Evolutionary conservation across 2,329 filamentous ascomycete species (phyloP).

Genomic region (Aspergillus hortae): DNA sequence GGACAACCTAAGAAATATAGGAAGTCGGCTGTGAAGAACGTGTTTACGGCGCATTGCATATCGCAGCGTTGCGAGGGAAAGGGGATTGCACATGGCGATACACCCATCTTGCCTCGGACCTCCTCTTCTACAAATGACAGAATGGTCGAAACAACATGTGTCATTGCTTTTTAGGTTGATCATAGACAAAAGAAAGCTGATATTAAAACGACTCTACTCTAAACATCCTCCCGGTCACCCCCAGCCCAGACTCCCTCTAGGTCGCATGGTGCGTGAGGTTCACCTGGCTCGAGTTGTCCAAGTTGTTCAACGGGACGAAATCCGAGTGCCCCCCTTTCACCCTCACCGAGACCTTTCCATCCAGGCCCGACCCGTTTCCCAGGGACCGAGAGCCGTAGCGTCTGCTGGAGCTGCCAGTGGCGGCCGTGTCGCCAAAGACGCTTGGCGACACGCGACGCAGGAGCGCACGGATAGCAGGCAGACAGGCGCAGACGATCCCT

Average conservation of each 20-base stretch:
- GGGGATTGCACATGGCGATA: neutral
- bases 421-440: constrained; percentile 31
- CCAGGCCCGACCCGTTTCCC: neutral
- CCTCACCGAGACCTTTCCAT: neutral
- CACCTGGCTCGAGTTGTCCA: neutral
- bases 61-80: neutral
- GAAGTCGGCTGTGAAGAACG: too few relatives aligned
- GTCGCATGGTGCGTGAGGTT: neutral
- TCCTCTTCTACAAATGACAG: too few relatives aligned
- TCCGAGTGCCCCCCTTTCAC: neutral
- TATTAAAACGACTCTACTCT: neutral
- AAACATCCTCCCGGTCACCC: neutral
- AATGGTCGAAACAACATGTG: neutral
- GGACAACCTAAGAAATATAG: too few relatives aligned
- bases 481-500: constrained; percentile 28
- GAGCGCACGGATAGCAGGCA: constrained; percentile 34
- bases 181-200: neutral
- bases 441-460: constrained; percentile 36
- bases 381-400: neutral
- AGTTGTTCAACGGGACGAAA: neutral
- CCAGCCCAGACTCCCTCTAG: neutral
- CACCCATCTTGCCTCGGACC: neutral
- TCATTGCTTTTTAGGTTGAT: neutral
- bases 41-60: too few relatives aligned
- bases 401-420: neutral